Base-by-base conservation (phyloP, 2,329 filamentous ascomycete species). In the Botrytis aclada region DNA sequence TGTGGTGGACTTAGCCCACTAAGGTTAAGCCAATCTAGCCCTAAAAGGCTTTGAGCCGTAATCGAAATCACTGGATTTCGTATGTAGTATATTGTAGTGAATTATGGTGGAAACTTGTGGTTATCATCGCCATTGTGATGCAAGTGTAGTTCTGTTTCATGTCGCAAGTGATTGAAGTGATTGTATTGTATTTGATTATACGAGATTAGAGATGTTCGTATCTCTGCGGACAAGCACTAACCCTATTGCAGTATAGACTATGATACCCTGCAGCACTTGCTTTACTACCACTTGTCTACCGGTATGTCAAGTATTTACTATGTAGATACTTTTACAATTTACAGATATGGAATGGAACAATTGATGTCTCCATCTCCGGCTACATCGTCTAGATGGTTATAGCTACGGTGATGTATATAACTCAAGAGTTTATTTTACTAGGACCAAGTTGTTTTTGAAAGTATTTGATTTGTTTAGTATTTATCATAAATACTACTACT, bases 21-120 rank as follows among this genome's bases (percentile, higher is more conserved):
- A 67, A 39, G 64, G 45, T 67, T 54, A 29, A 54, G 25, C 47
- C 64, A 56, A 56, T 32, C 47, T 67, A 67, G 65, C 65, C 65
- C 47, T 56, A 67, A 41, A 56, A 9, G 22, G 10, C 14, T 67
- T 37, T 32, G 18, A 32, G 37, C 18, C 16, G 34, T 25, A 18
- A n/a, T 1, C 25, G 16, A 56, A 67, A 14, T 41, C 25, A 20
- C 32, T 16, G 12, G 10, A 32, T 32, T 32, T 45, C 18, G 37
- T 29, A 5, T 29, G 29, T 29, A 45, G 4, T 4, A 29, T 29
- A n/a, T 20, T n/a, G 32, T 39, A 67, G 25, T 41, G 37, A 16
- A 14, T 54, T 18, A 56, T 9, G n/a, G 10, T 14, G 25, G 12
- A 20, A 34, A 22, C 64, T 14, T 39, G 25, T 67, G 47, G 25